Evolutionary conservation across 1,139 yeast species (phyloP).

Genomic region (Geotrichum europaeum): DNA sequence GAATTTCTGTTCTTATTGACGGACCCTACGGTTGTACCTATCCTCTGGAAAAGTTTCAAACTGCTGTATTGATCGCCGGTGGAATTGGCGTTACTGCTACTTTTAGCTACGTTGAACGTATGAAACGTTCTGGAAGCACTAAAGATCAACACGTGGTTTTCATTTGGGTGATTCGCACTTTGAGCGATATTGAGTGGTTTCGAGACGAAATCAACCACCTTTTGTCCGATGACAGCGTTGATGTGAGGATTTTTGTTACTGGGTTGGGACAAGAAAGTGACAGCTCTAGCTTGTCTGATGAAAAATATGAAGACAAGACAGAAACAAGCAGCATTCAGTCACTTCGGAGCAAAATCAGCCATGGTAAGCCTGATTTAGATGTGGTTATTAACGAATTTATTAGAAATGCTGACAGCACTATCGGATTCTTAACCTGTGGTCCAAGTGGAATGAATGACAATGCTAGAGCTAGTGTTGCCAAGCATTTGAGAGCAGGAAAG

Average conservation of each 20-base stretch:
- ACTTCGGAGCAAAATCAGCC: background rate
- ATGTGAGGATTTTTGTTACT: constrained; percentile 34
- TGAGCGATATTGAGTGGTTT: constrained; percentile 46
- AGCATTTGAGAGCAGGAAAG: constrained; percentile 23
- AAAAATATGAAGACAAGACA: background rate
- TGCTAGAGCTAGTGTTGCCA: constrained; percentile 34
- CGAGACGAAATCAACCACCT: constrained; percentile 43
- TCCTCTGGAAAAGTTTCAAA: constrained; percentile 47
- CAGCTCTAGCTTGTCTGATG: background rate
- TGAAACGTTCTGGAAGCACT: constrained; percentile 21
- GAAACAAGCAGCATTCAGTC: background rate
- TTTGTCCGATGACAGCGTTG: constrained; percentile 28
- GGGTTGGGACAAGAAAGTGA: background rate
- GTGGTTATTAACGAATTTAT: constrained; percentile 38
- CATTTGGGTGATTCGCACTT: constrained; percentile 49
- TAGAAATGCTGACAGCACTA: constrained; percentile 30
- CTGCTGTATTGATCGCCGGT: constrained; percentile 48
- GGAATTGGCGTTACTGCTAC: constrained; percentile 65
- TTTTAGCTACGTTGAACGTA: constrained; percentile 27
- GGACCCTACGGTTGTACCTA: constrained; percentile 53
- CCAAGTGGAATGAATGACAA: constrained; percentile 40
- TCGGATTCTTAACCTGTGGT: constrained; percentile 41
- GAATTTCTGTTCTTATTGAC: constrained; percentile 41
- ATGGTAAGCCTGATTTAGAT: constrained; percentile 36
- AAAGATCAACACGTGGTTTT: constrained; percentile 37